Evolutionary conservation across 2,329 filamentous ascomycete species (phyloP), one percentile per base, ranked within the genome.

Genomic region (Xylogone sp.): DNA sequence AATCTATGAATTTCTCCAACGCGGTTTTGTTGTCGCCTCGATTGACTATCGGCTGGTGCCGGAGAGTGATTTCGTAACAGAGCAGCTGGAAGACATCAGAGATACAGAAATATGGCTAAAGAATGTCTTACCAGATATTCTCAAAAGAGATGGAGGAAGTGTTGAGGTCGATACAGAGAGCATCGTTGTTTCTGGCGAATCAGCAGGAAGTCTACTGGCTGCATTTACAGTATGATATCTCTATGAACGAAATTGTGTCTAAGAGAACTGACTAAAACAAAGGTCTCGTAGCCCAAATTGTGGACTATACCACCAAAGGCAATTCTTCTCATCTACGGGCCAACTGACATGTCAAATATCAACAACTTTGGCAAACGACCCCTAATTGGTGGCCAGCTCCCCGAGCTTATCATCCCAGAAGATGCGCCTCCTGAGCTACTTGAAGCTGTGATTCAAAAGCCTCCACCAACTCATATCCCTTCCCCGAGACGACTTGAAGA

Each of bases 1-100:
- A 3, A 56, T 58, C 46, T 29, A 53, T 12, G 43, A 53, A 16
- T 57, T 60, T 39, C 45, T 58, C 1, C 13, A 42, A 8, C 34
- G 52, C 5, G 54, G 54, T 10, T 60, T 60, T 19, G 50, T 60
- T 2, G 48, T 58, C 16, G 31, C 47, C 4, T 52, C 53, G 2
- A 58, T 57, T 49, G 58, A 60, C 27, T 60, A 60, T 34, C 48
- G 58, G 7, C 51, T 60, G 1, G 21, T 55, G 4, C 58, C 56
- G 1, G 58, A 60, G 34, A 55, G 51, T 10, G 46, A n/a, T 16
- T 50, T 58, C 13, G 20, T 46, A 2, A 50, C 48, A 9, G 21
- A 19, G n/a, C 56, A 57, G 24, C 21, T 53, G 21, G 50, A 54
- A 1, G 58, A 60, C 51, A 42, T 60, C 5, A 34, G 50, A 22